Percentiles rank a stretch among this genome's conserved stretches.
Conservation (phyloP, 805 yeast genomes). For the Metschnikowia borealis region DNA sequence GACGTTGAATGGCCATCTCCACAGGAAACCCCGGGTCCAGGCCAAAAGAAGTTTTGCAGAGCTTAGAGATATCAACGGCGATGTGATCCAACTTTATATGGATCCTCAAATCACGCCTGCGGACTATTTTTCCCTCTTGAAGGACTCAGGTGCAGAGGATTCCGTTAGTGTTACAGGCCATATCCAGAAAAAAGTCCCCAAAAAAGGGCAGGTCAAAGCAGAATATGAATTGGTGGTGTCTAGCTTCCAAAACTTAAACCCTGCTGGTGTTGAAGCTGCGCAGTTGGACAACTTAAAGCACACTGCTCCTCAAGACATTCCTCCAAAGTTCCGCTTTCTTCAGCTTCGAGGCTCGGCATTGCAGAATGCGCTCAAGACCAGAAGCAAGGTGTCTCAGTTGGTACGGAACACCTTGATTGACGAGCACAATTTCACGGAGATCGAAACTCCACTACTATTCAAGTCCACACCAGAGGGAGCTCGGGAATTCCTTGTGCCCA, state of each 20-base stretch:
- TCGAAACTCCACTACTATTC: constrained; percentile 90
- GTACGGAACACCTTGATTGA: constrained; percentile 40
- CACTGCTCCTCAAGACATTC: constrained; percentile 51
- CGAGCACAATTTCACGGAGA: constrained; percentile 58
- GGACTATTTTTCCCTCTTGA: constrained; percentile 36
- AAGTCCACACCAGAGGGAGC: constrained; percentile 99
- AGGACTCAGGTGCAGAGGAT: constrained; percentile 63
- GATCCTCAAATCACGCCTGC: constrained; percentile 40
- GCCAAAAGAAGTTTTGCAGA: constrained; percentile 71
- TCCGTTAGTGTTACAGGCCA: constrained; percentile 64
- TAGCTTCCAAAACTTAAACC: constrained; percentile 54
- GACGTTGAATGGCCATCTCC: constrained; percentile 78
- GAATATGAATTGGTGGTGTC: constrained; percentile 58
- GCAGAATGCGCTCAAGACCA: constrained; percentile 51
- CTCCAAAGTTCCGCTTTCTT: constrained; percentile 75
- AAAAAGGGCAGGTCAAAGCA: constrained; percentile 7
- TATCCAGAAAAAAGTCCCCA: constrained; percentile 32
- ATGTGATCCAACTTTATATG: constrained; percentile 48
- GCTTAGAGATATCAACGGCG: constrained; percentile 71
- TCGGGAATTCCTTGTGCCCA: constrained; percentile 90
- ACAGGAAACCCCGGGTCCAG: constrained; percentile 65
- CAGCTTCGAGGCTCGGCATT: constrained; percentile 63
- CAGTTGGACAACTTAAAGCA: constrained; percentile 61
- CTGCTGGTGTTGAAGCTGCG: constrained; percentile 60
- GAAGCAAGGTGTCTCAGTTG: constrained; percentile 53